Evolutionary conservation across 495 filamentous ascomycete genomes (phyloP), one percentile per base, ranked within the genome.

Genomic region (Aspergillus homomorphus): DNA sequence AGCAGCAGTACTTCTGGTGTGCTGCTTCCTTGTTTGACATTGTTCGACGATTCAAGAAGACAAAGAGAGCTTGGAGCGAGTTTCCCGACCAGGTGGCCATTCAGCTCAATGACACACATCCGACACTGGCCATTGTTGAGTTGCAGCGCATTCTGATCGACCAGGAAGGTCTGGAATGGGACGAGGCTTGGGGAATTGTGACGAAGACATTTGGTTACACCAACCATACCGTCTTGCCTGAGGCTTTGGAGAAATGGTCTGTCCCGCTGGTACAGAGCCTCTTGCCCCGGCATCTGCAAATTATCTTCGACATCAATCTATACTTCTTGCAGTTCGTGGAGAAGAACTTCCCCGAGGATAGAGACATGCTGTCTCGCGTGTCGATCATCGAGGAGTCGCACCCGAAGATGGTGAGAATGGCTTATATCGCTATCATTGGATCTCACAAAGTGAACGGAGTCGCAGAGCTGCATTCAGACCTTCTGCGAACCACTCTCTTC

Each of bases 1-100:
- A 98, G 82, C 94, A 98, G 70, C 94, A 98, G 72, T 98, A 98
- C 80, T 98, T 98, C 79, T 98, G 94, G 94, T 96, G 96, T 73
- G 92, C 94, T 51, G 94, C 94, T 7, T 98, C 95, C 16, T 79
- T 98, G 6, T 91, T 87, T 68, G 94, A 98, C 66, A 98, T 98
- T 75, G 87, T 98, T 51, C 89, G 94, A 22, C 85, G 94, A 45
- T 98, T 98, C 83, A 98, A 97, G 81, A 98, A 98, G 81, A 85
- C 91, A 20, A 91, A 89, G 73, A 84, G 93, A 61, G 74, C 90
- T 8, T 98, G 94, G 93, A 87, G 73, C 54, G 87, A 93, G 60
- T 98, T 98, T 77, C 83, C 94, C 30, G 94, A 95, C 42, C 91
- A 96, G 67, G 86, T 98, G 60, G 94, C 94, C 28, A 98, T 98